A percentile compares a stretch with the other conserved stretches of the same genome.
Conservation (phyloP, 345 rosid species). For the Citrus medica region DNA sequence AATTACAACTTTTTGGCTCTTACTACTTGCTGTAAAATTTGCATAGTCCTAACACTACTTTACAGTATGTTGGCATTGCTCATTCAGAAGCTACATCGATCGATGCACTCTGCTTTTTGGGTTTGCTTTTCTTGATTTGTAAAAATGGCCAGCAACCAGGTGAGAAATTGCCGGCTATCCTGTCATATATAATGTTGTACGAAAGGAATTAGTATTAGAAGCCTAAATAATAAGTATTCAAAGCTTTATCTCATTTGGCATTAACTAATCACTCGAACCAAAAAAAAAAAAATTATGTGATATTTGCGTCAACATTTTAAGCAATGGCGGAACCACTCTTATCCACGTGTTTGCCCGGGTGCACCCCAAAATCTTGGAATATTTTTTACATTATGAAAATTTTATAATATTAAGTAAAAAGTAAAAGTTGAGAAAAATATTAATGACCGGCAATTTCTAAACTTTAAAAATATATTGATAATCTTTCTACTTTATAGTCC, state of each 20-base stretch:
- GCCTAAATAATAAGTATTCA: background rate
- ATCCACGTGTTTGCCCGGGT: too few relatives aligned
- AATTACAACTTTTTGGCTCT: background rate
- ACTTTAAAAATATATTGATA: too few relatives aligned
- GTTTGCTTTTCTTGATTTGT: slow-evolving; percentile 12
- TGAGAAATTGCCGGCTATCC: slow-evolving; percentile 1
- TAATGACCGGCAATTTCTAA: too few relatives aligned
- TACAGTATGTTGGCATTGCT: background rate
- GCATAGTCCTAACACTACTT: background rate
- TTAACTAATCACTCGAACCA: too few relatives aligned
- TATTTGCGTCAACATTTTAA: too few relatives aligned
- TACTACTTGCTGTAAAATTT: background rate
- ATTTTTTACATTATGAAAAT: too few relatives aligned
- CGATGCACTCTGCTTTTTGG: slow-evolving; percentile 5
- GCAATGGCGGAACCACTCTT: too few relatives aligned
- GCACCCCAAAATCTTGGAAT: too few relatives aligned
- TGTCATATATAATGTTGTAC: slow-evolving; percentile 4
- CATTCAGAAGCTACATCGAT: slow-evolving; percentile 17
- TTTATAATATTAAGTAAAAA: too few relatives aligned
- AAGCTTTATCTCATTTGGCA: background rate
- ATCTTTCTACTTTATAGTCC: too few relatives aligned
- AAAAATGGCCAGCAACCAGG: slow-evolving; percentile 38
- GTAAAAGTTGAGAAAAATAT: too few relatives aligned
- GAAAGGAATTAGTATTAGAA: background rate
- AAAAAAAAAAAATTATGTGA: too few relatives aligned